These are phyloP conservation scores for Lachancea fermentati DNA, from an alignment of 805 yeast genomes.

Conservation along the genomic window DNA sequence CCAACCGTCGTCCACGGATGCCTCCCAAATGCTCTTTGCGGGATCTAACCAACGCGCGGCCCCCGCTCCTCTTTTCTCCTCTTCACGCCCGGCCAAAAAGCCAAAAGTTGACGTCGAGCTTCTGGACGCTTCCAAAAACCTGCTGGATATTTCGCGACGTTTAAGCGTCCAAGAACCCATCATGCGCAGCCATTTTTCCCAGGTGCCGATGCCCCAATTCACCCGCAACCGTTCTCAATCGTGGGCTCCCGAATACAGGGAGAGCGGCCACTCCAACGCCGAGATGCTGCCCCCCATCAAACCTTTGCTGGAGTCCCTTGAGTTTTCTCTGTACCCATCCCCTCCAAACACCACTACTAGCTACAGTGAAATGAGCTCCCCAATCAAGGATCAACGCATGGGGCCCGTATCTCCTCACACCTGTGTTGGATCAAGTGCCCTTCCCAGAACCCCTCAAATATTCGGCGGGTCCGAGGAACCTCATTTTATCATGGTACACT, in stretches of 20 bases:
- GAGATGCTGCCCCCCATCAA: slow-evolving; percentile 17
- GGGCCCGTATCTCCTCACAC: too few species aligned
- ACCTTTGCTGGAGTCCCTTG: slow-evolving; percentile 13
- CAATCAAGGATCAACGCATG: too few species aligned
- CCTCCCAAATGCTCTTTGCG: background rate
- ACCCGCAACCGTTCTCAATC: slow-evolving; percentile 5
- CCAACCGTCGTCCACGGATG: slow-evolving; percentile 1
- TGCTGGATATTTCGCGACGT: slow-evolving; percentile 9
- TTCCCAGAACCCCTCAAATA: too few species aligned
- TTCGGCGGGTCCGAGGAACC: too few species aligned
- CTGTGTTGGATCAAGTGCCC: too few species aligned
- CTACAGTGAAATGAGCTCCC: too few species aligned
- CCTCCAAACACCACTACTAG: slow-evolving; percentile 4
- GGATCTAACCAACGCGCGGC: background rate
- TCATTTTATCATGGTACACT: slow-evolving; percentile 3
- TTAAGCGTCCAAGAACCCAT: slow-evolving; percentile 1
- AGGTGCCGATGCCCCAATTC: slow-evolving; percentile 1
- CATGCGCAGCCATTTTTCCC: background rate
- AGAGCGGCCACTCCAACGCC: slow-evolving; percentile 2
- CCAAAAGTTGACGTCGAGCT: slow-evolving; percentile 7
- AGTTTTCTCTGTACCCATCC: slow-evolving; percentile 1
- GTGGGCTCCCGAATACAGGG: slow-evolving; percentile 7
- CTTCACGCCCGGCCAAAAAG: background rate
- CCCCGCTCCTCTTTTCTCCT: background rate
- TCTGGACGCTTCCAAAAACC: slow-evolving; percentile 10